Percentiles rank a stretch among this genome's conserved stretches.
phyloP scores from a whole-genome alignment of 495 filamentous ascomycete genomes.

The Penicillium cataractarum region DNA sequence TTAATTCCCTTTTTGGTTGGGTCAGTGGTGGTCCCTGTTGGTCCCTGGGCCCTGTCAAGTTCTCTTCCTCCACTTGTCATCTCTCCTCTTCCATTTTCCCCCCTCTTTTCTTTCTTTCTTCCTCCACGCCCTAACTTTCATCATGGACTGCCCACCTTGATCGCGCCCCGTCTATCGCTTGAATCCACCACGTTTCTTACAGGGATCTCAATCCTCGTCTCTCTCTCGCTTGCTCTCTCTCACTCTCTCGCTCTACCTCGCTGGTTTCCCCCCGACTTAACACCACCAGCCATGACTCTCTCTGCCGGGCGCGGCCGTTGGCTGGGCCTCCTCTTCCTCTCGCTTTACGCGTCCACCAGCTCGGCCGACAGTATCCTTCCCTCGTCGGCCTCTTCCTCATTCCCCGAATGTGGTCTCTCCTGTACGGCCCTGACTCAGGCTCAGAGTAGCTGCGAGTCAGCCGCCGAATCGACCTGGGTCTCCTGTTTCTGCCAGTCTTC shows the following conservation, averaged over 20 bases:
- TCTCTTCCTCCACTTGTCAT: neutral
- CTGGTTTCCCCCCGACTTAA: neutral
- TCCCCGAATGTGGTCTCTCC: conserved; percentile 54
- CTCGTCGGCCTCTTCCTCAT: conserved; percentile 30
- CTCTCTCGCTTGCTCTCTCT: neutral
- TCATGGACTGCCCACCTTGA: conserved; percentile 9
- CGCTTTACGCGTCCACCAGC: conserved; percentile 23
- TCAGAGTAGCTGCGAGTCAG: conserved; percentile 45
- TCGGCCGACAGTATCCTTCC: conserved; percentile 11
- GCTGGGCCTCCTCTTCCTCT: conserved; percentile 22
- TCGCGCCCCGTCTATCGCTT: neutral
- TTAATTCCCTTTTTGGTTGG: no score
- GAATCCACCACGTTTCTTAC: neutral
- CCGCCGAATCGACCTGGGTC: conserved; percentile 44
- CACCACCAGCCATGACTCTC: neutral
- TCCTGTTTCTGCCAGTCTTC: conserved; percentile 60
- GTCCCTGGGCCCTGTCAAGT: no score
- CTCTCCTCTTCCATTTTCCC: neutral
- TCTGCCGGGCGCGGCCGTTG: neutral
- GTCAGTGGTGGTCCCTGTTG: neutral
- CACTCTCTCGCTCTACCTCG: neutral
- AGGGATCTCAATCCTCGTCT: neutral
- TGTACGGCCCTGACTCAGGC: conserved; percentile 52
- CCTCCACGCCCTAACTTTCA: neutral
- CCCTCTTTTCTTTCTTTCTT: neutral